These are phyloP conservation scores for Phytophthora ramorum DNA, from an alignment of 352 stramenopile genomes.

Conservation along the genomic window DNA sequence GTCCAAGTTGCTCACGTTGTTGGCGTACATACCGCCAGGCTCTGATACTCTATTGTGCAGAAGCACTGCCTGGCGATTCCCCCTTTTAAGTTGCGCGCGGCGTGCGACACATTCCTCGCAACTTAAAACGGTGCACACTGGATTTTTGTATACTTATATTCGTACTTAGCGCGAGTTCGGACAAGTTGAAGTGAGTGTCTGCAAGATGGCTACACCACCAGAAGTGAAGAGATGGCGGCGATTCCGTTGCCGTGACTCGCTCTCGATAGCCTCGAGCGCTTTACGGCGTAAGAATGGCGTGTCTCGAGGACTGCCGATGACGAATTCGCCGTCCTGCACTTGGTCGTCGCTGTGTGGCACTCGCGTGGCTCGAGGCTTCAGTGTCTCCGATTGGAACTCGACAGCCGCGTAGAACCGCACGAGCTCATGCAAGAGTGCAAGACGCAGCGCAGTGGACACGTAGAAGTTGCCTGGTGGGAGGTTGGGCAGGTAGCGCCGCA, in stretches of 20 bases:
- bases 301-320: constrained; percentile 68
- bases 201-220: constrained; percentile 51
- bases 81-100: neutral
- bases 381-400: constrained; percentile 13
- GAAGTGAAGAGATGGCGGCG: constrained; percentile 49
- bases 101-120: neutral
- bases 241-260: constrained; percentile 35
- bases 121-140: neutral
- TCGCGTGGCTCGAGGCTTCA: neutral
- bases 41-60: constrained; percentile 16
- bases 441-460: constrained; percentile 48
- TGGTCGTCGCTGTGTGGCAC: constrained; percentile 8
- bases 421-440: constrained; percentile 58
- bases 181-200: constrained; percentile 26
- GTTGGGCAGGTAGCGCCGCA: constrained; percentile 53
- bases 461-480: constrained; percentile 61
- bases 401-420: constrained; percentile 61
- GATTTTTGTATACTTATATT: neutral
- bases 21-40: constrained; percentile 67
- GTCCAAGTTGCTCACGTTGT: constrained; percentile 89
- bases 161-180: constrained; percentile 13
- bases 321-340: constrained; percentile 42
- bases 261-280: constrained; percentile 58
- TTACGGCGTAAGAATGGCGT: constrained; percentile 78
- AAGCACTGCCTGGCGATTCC: neutral